Evolutionary conservation across 352 stramenopile species (phyloP), one percentile per base, ranked within the genome.

Genomic region (Plasmopara viticola): DNA sequence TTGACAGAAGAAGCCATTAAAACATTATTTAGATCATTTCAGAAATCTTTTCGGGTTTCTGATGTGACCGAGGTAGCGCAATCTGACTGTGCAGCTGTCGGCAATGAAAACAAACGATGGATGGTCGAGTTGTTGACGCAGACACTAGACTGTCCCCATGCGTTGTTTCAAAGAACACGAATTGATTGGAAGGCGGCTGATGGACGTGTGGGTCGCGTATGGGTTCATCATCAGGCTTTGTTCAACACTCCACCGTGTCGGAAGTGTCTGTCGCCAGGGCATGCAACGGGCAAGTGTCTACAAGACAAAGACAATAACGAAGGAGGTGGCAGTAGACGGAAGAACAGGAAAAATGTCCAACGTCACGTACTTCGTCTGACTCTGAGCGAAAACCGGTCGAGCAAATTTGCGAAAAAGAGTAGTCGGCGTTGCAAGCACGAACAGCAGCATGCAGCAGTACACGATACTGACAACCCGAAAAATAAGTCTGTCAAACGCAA

Each of bases 141-240:
- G 17, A 53, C 56, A 17, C 48, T 58, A 42, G 51, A 67, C 9
- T 81, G 66, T 42, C 68, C 68, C 20, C 55, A 55, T 9, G n/a
- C 34, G 25, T 56, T 81, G 37, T 52, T 47, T 12, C 31, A 51
- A 14, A 68, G 53, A 60, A 78, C 70, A 5, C 65, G 68, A 8
- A 48, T 81, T n/a, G 59, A 81, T 39, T 81, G 69, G 56, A 66
- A 69, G 33, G 41, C 64, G 4, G 30, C 45, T 6, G 62, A 70
- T 53, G 51, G 64, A 35, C 51, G 48, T 18, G 28, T 33, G 20
- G 60, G 58, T 18, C 38, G 45, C 9, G 62, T 81, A 34, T 81
- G 71, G 71, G n/a, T 81, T 55, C 68, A 78, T 62, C 71, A 81
- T 38, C 61, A 74, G 8, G 51, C 60, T 43, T 48, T 72, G 15